Evolutionary conservation across 176 grass and related monocot genomes (phyloP), one percentile per base, ranked within the genome.

Genomic region (Paspalum vaginatum): DNA sequence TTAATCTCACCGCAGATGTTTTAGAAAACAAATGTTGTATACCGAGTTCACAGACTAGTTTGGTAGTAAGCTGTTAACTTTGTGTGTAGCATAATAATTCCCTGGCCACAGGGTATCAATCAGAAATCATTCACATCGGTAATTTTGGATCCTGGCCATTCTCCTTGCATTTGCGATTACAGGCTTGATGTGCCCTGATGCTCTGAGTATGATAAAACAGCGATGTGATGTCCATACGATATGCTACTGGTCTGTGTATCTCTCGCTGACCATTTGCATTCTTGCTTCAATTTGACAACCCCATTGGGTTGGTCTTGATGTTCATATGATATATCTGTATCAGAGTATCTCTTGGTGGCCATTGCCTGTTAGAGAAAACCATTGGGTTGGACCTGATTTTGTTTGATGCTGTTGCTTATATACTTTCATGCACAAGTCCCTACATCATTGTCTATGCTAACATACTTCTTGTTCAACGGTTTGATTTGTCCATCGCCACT

Each of bases 381-480:
- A 21, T 68, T 68, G 65, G 41, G 43, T 46, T 68, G 65, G 20
- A 68, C 42, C 24, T 24, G 40, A 55, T 18, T 56, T 56, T 9
- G 32, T 56, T 18, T 21, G 54, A 16, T 21, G 54, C 8, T 9
- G 3, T 21, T 56, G 20, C 2, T 2, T 21, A 22, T 21, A 18
- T n/a, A 22, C 20, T 2, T 56, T 21, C 21, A 21, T 21, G 20
- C n/a, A 20, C 18, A 20, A 53, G 39, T 61, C 21, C 18, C 40
- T 21, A 8, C 41, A 43, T 20, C 9, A 25, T 38, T 27, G 25
- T 51, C 15, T 27, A 49, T 20, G 12, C n/a, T n/a, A n/a, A 15
- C 13, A 64, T 13, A 32, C 26, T 26, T 75, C 16, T 58, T 84
- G 62, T 48, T 39, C 40, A 48, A 11, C 76, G 72, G 3, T 68